Percentiles rank a stretch among this genome's conserved stretches.
Evolutionary conservation across 1,284 basidiomycete genomes (phyloP).

Genomic region (Abortiporus biennis): DNA sequence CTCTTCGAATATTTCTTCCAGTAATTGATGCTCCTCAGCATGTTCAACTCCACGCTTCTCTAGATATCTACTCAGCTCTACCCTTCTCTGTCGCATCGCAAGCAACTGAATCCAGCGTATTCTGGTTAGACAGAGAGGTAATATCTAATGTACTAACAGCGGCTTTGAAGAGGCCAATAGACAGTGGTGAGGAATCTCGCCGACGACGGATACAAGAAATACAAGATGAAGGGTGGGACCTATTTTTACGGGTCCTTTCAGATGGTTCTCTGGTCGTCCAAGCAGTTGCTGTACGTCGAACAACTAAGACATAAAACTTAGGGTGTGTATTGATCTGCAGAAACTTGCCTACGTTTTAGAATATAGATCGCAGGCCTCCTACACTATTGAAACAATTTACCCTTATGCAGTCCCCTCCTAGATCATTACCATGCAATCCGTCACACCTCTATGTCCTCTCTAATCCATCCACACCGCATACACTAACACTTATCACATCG

Average conservation of each 20-base stretch:
- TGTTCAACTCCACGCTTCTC: conserved; percentile 77
- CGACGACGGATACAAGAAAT: conserved; percentile 50
- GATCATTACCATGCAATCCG: conserved; percentile 39
- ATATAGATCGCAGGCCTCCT: conserved; percentile 85
- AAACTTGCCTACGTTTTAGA: conserved; percentile 33
- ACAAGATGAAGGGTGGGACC: conserved; percentile 67
- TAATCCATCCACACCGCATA: conserved; percentile 30
- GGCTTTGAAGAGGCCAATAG: conserved; percentile 27
- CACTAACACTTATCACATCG: conserved; percentile 53
- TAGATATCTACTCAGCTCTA: conserved; percentile 57
- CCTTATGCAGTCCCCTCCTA: conserved; percentile 55
- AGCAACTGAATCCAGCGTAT: conserved; percentile 41
- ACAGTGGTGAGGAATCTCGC: conserved; percentile 36
- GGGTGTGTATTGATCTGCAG: not conserved
- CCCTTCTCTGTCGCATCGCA: conserved; percentile 31
- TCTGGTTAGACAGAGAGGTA: conserved; percentile 60
- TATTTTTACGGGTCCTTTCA: conserved; percentile 66
- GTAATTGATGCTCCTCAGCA: conserved; percentile 82
- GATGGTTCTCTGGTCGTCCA: conserved; percentile 71
- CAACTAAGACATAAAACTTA: conserved; percentile 1
- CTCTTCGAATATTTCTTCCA: conserved; percentile 79
- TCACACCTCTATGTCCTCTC: conserved; percentile 50
- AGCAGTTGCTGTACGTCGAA: conserved; percentile 62
- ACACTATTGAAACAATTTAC: conserved; percentile 77
- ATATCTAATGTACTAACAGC: conserved; percentile 42